Evolutionary conservation across 495 filamentous ascomycete genomes (phyloP), one percentile per base, ranked within the genome.

Genomic region (Penicillium dipodomyicola): DNA sequence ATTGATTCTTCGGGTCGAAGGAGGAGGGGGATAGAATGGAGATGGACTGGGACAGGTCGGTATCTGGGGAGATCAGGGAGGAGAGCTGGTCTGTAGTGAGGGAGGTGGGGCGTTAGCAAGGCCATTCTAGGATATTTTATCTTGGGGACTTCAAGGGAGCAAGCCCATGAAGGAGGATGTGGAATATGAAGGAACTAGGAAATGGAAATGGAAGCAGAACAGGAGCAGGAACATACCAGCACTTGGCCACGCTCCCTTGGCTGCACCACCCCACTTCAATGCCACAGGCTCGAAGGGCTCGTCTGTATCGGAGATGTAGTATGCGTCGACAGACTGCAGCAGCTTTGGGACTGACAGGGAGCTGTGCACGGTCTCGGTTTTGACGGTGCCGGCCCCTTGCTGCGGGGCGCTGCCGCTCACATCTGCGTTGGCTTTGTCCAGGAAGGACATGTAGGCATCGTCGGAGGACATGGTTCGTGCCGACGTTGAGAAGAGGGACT

Each of bases 351-450:
- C 74, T 14, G 64, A 60, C 47, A 70, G 63, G 46, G 64, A 62
- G 20, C 60, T 61, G 55, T 86, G 75, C 5, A 81, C 76, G 23
- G 83, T 73, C 62, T 84, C 70, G 33, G 81, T 80, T 37, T 79
- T 69, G 25, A 69, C 63, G 58, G 75, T 69, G 3, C 67, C 70
- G 27, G 61, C 58, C 48, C 62, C 60, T 56, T 65, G 59, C 51
- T 65, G 59, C 47, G 58, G 49, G 15, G 64, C 52, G 55, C 69
- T 73, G 17, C 72, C 76, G 55, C 77, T 74, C 17, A 82, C 82
- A 67, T 89, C 84, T 65, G 82, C 71, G 72, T 93, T 94, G 41
- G 90, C 91, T 71, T 93, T 92, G 69, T 94, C 76, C 48, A 96
- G 77, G 67, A 96, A 95, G 62, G 83, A 75, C 70, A 82, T 78